phyloP scores from a whole-genome alignment of 2,329 filamentous ascomycete species.

The Talaromyces sp. region DNA sequence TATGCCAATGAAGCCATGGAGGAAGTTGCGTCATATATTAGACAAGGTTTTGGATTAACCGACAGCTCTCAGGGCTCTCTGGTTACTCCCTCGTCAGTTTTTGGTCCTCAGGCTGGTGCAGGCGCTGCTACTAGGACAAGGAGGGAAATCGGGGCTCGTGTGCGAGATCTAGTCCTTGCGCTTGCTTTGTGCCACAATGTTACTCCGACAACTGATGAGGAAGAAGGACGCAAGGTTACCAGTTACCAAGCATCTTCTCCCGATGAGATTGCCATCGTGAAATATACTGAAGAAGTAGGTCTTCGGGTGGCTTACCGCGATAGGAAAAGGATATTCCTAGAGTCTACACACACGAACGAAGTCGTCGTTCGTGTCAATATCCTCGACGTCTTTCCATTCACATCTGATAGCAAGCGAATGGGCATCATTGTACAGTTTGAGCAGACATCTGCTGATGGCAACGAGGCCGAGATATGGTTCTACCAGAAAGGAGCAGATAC shows the following conservation, averaged over 20 bases:
- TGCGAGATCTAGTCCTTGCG: conserved; percentile 87
- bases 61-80: conserved; percentile 48
- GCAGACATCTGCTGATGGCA: conserved; percentile 49
- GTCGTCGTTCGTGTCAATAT: conserved; percentile 80
- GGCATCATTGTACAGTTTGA: conserved; percentile 90
- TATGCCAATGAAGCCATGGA: conserved; percentile 99
- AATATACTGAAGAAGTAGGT: conserved; percentile 90
- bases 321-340: conserved; percentile 76
- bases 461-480: conserved; percentile 85
- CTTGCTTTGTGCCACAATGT: conserved; percentile 96
- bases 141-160: conserved; percentile 87
- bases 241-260: conserved; percentile 96
- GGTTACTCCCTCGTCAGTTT: conserved; percentile 71
- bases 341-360: conserved; percentile 68
- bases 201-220: conserved; percentile 82
- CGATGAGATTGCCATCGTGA: conserved; percentile 96
- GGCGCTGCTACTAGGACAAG: conserved; percentile 72
- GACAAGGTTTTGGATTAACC: conserved; percentile 66
- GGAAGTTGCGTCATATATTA: conserved; percentile 81
- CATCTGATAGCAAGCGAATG: conserved; percentile 97
- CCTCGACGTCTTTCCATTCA: conserved; percentile 94
- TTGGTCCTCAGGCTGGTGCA: conserved; percentile 54
- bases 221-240: conserved; percentile 69
- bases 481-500: conserved; percentile 98
- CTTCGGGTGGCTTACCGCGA: conserved; percentile 80